Percentiles rank a stretch among this genome's conserved stretches.
These are phyloP conservation scores for Carex myosuroides DNA, from an alignment of 176 grass and related monocot species.

Conservation along the genomic window DNA sequence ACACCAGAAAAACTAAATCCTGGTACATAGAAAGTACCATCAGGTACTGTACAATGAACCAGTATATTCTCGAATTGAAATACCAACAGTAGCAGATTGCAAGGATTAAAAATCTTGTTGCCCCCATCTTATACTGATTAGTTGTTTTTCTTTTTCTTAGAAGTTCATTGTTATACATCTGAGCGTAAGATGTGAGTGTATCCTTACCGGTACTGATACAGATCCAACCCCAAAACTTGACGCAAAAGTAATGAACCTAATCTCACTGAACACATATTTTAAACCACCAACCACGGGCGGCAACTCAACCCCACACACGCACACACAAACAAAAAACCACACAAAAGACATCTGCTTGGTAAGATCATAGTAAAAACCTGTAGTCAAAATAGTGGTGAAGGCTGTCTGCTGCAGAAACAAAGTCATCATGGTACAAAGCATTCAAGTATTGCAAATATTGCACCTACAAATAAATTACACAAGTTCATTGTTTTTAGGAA, in stretches of 20 bases:
- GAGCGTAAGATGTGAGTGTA: background rate
- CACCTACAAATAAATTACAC: slow-evolving; percentile 44
- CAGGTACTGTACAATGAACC: background rate
- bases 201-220: background rate
- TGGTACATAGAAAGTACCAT: background rate
- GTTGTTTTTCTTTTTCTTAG: background rate
- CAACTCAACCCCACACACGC: background rate
- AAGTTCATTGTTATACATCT: background rate
- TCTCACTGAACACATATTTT: background rate
- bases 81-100: too few species aligned
- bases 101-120: background rate
- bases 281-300: background rate
- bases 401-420: slow-evolving; percentile 61
- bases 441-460: slow-evolving; percentile 92
- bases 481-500: slow-evolving; percentile 5
- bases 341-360: background rate
- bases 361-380: slow-evolving; percentile 46
- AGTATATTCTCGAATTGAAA: background rate
- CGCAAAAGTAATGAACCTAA: background rate
- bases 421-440: slow-evolving; percentile 84
- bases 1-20: background rate
- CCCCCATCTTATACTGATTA: background rate
- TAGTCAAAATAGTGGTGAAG: slow-evolving; percentile 94
- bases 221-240: background rate
- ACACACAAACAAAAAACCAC: background rate